Evolutionary conservation across 164 flowering plant genomes (phyloP).

Genomic region (Tetracentron sinense): DNA sequence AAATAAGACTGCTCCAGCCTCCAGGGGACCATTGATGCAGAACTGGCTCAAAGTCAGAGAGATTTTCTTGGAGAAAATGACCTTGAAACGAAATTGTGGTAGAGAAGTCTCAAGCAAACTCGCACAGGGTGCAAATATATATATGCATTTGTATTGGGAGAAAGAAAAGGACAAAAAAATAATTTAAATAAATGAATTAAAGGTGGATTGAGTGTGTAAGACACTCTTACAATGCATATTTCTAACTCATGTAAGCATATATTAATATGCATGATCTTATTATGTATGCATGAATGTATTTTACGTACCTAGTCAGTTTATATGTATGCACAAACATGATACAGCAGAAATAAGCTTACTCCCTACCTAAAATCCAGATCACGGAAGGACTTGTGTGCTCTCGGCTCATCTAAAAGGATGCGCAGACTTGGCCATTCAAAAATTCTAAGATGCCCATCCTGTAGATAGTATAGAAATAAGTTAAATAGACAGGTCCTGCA

Average conservation of each 20-base stretch:
- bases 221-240: too few species aligned
- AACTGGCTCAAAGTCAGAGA: background rate
- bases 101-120: background rate
- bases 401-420: slow-evolving; percentile 73
- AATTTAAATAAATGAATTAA: too few species aligned
- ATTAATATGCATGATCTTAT: too few species aligned
- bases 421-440: slow-evolving; percentile 87
- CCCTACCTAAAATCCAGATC: slow-evolving; percentile 91
- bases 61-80: background rate
- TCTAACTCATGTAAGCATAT: too few species aligned
- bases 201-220: too few species aligned
- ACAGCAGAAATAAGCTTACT: background rate
- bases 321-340: too few species aligned
- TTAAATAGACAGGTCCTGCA: slow-evolving; percentile 3
- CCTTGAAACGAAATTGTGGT: background rate
- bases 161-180: too few species aligned
- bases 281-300: too few species aligned
- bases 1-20: too few species aligned
- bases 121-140: background rate
- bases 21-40: background rate
- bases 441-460: slow-evolving; percentile 95
- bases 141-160: background rate
- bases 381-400: slow-evolving; percentile 73
- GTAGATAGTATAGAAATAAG: slow-evolving; percentile 2
- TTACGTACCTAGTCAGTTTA: too few species aligned